Conservation (phyloP, 164 flowering plant species). For the Sedum album region DNA sequence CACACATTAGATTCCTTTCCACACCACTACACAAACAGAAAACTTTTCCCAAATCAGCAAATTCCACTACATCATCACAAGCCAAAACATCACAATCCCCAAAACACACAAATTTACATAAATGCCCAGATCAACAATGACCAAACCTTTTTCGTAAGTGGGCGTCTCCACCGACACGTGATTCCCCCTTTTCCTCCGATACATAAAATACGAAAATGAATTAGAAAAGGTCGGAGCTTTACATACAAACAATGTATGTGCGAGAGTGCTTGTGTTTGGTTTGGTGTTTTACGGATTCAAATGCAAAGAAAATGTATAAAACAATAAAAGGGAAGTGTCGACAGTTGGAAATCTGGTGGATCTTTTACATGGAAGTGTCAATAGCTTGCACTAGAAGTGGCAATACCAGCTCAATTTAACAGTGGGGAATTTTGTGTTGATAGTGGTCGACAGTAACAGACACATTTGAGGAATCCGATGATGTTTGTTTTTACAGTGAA, state of each 20-base stretch:
- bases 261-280: not conserved
- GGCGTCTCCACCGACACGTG: slow-evolving; percentile 28
- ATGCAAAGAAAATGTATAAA: not conserved
- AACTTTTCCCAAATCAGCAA: not conserved
- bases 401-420: not conserved
- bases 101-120: not conserved
- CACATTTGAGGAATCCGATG: slow-evolving; percentile 6
- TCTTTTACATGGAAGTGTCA: not conserved
- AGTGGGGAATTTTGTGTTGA: not conserved
- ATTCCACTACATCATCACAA: not conserved
- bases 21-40: not conserved
- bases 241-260: not conserved
- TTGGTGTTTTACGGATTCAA: not conserved
- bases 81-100: not conserved
- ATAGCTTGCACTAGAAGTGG: too few species aligned
- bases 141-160: slow-evolving; percentile 11
- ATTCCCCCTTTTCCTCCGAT: slow-evolving; percentile 6
- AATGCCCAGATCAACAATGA: not conserved
- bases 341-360: not conserved
- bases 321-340: not conserved
- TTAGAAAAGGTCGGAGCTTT: slow-evolving; percentile 19
- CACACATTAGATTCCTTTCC: not conserved
- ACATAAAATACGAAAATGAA: slow-evolving; percentile 11
- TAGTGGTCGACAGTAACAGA: slow-evolving; percentile 2
- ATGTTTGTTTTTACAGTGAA: slow-evolving; percentile 3